Conservation (phyloP, 2,329 filamentous ascomycete species). For the Claviceps sorghi region DNA sequence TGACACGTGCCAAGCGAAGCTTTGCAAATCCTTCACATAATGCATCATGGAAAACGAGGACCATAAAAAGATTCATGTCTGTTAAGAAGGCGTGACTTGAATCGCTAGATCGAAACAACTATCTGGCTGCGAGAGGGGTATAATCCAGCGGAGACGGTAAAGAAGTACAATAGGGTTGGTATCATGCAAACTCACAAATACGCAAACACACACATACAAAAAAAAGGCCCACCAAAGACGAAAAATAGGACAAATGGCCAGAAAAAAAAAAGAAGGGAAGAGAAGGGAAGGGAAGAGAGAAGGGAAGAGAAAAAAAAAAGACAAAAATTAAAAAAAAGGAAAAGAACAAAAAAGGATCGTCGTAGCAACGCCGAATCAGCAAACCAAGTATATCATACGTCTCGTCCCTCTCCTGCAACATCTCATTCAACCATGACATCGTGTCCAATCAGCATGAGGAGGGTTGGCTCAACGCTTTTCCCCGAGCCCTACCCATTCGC, state of each 20-base stretch:
- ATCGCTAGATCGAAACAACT: neutral
- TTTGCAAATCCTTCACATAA: neutral
- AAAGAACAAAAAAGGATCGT: neutral
- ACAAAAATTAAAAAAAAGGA: neutral
- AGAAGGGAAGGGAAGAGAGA: neutral
- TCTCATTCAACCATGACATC: neutral
- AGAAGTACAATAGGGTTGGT: neutral
- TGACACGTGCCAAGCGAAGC: neutral
- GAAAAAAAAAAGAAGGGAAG: neutral
- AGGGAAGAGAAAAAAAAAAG: neutral
- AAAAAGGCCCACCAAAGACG: neutral
- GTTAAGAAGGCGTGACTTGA: neutral
- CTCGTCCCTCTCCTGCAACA: neutral
- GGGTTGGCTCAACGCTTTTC: neutral
- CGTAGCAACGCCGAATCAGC: neutral
- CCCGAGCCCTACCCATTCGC: conserved; percentile 6
- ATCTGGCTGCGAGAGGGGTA: neutral
- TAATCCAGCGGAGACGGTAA: neutral
- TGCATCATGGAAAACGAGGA: neutral
- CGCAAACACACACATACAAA: neutral
- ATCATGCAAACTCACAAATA: neutral
- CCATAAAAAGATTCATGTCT: neutral
- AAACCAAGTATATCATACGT: neutral
- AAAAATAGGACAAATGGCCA: neutral
- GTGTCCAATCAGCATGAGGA: conserved; percentile 2